Evolutionary conservation across 2,329 filamentous ascomycete species (phyloP).

Genomic region (Penicillium sclerotigenum): DNA sequence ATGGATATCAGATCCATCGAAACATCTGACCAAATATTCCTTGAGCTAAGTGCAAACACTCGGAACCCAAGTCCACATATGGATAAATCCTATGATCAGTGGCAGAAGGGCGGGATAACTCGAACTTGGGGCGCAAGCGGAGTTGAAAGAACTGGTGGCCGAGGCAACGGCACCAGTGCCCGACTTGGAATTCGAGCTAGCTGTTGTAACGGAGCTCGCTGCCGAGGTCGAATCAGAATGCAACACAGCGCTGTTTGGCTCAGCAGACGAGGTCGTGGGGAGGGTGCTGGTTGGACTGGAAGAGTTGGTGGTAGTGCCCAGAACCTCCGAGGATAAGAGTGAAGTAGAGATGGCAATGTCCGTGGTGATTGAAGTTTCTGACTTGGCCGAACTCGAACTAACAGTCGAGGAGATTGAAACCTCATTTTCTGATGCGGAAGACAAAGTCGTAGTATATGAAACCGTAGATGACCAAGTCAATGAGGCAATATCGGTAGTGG

Average conservation of each 20-base stretch:
- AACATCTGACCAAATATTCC: fast-evolving
- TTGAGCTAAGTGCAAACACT: background rate
- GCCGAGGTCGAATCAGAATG: background rate
- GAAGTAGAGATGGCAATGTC: background rate
- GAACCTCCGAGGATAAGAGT: too few species aligned
- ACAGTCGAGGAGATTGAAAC: too few species aligned
- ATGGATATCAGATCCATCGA: background rate
- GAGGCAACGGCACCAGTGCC: background rate
- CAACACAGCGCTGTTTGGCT: background rate
- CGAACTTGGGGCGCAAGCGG: background rate
- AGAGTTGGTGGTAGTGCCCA: too few species aligned
- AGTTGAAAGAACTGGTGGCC: background rate
- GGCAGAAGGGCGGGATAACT: background rate
- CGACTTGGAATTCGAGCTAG: background rate
- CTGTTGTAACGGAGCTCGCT: too few species aligned
- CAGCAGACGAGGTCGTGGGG: background rate
- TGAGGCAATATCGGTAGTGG: too few species aligned
- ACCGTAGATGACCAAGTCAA: background rate
- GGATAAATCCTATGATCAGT: background rate
- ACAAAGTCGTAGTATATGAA: background rate
- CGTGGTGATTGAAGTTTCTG: background rate
- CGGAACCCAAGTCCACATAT: background rate
- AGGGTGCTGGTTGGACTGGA: background rate
- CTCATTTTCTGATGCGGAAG: too few species aligned
- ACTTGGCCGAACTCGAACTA: background rate